Percentiles rank a stretch among this genome's conserved stretches.
These are phyloP conservation scores for Corylus americana DNA, from an alignment of 306 rosid species.

Conservation along the genomic window DNA sequence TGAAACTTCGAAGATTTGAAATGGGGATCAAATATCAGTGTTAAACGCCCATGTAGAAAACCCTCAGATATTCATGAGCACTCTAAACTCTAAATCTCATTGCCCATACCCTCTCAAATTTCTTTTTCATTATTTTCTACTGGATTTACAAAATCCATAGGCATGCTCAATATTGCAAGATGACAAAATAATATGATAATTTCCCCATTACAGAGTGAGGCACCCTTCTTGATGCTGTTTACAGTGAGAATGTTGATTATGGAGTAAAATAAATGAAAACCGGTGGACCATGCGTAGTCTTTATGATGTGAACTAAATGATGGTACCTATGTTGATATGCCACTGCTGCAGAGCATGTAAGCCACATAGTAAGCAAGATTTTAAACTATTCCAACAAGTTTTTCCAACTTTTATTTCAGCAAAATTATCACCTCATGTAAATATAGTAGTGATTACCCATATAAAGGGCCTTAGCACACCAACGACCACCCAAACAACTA, in stretches of 20 bases:
- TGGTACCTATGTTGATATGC: neutral
- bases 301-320: neutral
- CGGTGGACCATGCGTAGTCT: neutral
- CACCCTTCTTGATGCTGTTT: neutral
- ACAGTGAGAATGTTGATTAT: neutral
- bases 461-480: neutral
- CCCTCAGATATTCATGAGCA: neutral
- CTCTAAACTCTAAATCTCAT: neutral
- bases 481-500: neutral
- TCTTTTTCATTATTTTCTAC: neutral
- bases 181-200: neutral
- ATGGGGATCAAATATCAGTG: neutral
- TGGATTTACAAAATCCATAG: neutral
- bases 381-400: neutral
- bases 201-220: neutral
- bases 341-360: neutral
- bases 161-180: neutral
- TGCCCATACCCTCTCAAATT: neutral
- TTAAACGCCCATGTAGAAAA: neutral
- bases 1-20: no score
- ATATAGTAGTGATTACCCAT: neutral
- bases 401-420: neutral
- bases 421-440: neutral
- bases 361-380: neutral
- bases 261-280: neutral